Conservation (phyloP, 768 basidiomycete species). For the Amanita pallidorosea region DNA sequence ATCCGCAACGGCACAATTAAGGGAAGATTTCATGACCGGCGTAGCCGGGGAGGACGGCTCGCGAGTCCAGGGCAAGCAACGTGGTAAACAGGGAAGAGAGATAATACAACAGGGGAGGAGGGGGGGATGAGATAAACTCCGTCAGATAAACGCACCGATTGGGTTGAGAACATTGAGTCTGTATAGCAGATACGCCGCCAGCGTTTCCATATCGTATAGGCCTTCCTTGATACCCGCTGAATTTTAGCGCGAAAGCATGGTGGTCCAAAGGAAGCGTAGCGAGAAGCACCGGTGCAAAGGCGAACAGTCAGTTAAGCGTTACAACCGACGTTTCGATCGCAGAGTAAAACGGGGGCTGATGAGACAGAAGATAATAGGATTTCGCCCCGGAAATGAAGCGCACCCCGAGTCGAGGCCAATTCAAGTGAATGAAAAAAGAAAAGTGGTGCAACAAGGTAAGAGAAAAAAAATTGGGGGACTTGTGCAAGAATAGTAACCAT, state of each 20-base stretch:
- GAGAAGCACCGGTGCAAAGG: background rate
- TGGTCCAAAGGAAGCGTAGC: background rate
- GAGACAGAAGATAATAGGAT: conserved; percentile 4
- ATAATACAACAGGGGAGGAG: background rate
- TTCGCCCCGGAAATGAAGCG: background rate
- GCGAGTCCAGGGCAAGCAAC: background rate
- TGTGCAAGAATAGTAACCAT: background rate
- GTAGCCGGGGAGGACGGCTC: background rate
- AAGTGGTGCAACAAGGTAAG: background rate
- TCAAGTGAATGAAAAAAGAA: no score
- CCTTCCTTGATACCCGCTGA: conserved; percentile 92
- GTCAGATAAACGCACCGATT: conserved; percentile 36
- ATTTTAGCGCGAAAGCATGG: conserved; percentile 5
- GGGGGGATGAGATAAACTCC: conserved; percentile 2
- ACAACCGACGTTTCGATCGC: conserved; percentile 1
- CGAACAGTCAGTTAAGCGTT: conserved; percentile 6
- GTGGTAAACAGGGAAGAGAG: background rate
- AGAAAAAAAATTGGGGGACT: background rate
- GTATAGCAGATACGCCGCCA: conserved; percentile 82
- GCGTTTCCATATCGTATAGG: conserved; percentile 73
- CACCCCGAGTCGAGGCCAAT: background rate
- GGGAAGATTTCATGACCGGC: background rate
- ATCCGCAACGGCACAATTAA: background rate
- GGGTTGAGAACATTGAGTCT: conserved; percentile 74
- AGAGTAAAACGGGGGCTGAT: background rate